Percentiles rank a stretch among this genome's conserved stretches.
Conservation (phyloP, 148 eudicot genomes). For the Amaranthus palmeri region DNA sequence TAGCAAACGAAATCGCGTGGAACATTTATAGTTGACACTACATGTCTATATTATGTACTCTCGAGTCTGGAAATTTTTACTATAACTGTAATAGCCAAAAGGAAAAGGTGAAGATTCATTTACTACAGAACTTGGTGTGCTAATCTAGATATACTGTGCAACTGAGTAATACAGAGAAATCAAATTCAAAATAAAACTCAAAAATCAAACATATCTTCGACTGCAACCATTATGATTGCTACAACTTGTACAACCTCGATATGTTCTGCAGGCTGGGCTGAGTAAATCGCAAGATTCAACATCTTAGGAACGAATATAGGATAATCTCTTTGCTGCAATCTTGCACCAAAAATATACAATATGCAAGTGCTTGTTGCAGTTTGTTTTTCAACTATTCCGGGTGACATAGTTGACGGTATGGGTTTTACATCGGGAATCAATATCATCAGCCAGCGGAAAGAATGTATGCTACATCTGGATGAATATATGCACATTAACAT, state of each 20-base stretch:
- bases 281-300: constrained; percentile 17
- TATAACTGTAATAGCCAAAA: background rate
- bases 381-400: constrained; percentile 15
- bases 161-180: constrained; percentile 5
- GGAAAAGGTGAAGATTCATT: background rate
- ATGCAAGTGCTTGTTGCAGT: constrained; percentile 4
- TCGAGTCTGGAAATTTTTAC: background rate
- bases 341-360: background rate
- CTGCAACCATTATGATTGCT: background rate
- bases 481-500: constrained; percentile 15
- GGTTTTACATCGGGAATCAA: constrained; percentile 18
- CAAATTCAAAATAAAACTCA: background rate
- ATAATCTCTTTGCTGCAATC: constrained; percentile 8
- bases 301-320: constrained; percentile 5
- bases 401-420: constrained; percentile 8
- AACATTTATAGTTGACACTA: background rate
- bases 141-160: constrained; percentile 5
- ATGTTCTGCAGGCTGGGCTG: background rate
- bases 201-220: constrained; percentile 5
- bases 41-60: background rate
- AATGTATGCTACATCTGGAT: constrained; percentile 24
- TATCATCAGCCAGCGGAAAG: constrained; percentile 9
- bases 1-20: too few species aligned
- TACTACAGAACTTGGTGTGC: background rate
- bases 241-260: constrained; percentile 9